Conservation (phyloP, 306 rosid genomes). For the Cucurbita maxima region DNA sequence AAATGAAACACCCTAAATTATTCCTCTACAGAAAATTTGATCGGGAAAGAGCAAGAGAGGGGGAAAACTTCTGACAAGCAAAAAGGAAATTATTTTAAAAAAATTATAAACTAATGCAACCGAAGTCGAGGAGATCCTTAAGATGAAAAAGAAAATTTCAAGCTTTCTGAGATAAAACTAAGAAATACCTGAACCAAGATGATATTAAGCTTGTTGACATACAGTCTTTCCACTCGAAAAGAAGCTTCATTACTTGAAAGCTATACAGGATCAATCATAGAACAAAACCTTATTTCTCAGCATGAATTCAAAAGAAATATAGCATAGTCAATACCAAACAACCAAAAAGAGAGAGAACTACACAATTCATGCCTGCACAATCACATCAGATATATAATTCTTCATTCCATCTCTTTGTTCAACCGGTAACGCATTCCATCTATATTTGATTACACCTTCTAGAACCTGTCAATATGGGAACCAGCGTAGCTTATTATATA, state of each 20-base stretch:
- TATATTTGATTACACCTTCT: constrained; percentile 93
- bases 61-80: background rate
- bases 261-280: constrained; percentile 16
- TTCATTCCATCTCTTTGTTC: constrained; percentile 99
- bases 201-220: constrained; percentile 93
- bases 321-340: background rate
- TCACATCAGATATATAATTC: constrained; percentile 88
- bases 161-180: background rate
- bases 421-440: constrained; percentile 96
- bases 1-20: background rate
- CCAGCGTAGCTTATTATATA: background rate
- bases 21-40: background rate
- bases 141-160: background rate
- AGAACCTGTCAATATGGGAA: constrained; percentile 44
- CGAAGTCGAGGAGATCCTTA: background rate
- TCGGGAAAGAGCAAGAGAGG: no score
- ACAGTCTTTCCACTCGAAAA: constrained; percentile 75
- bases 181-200: constrained; percentile 83
- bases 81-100: background rate
- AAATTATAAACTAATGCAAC: background rate
- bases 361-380: constrained; percentile 55
- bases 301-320: background rate
- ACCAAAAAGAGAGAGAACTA: background rate
- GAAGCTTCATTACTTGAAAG: constrained; percentile 83
- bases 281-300: background rate